Base-by-base conservation (phyloP, 805 yeast species). In the Zygosaccharomyces pseudorouxii region DNA sequence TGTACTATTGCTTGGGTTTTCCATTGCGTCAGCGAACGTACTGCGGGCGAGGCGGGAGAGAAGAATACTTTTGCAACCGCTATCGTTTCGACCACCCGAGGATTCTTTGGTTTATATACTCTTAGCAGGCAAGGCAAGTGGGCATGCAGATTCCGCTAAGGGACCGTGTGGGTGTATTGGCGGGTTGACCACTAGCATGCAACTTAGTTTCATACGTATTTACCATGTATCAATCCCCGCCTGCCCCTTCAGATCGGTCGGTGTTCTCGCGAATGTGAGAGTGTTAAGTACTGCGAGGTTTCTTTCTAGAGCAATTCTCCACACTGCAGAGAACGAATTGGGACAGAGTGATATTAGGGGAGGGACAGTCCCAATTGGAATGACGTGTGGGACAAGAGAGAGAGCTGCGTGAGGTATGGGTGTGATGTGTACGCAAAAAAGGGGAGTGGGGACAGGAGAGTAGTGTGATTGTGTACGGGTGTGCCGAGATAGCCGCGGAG, bases 1-100 rank as follows among this genome's bases (percentile, higher is more conserved):
- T 14, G 41, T 38, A 31, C 41, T 31, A 25, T 49, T 45, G 31
- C 42, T 46, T 11, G 52, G 52, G 42, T 45, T 50, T 29, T 46
- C 48, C 50, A 50, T 50, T 16, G 28, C 23, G 36, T 10, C n/a
- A 29, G 10, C 14, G 27, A 41, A 29, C 19, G 30, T 23, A 5
- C 19, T 28, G n/a, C n/a, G n/a, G n/a, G 5, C 23, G 23, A 25
- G 11, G 28, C 3, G 11, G 3, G 11, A 25, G 10, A 10, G 4
- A 9, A 25, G 11, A 25, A 25, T 9, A 25, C 2, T 5, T 4
- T 9, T 7, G 28, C 28, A 25, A 4, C 28, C 28, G 28, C 28
- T 25, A 7, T 25, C 4, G 28, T 25, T 3, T 25, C 28, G 10
- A 16, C 2, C 20, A 16, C 10, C 20, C 20, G 4, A 3, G n/a